Evolutionary conservation across 2,329 filamentous ascomycete genomes (phyloP).

Genomic region (Aureobasidium pullulans): DNA sequence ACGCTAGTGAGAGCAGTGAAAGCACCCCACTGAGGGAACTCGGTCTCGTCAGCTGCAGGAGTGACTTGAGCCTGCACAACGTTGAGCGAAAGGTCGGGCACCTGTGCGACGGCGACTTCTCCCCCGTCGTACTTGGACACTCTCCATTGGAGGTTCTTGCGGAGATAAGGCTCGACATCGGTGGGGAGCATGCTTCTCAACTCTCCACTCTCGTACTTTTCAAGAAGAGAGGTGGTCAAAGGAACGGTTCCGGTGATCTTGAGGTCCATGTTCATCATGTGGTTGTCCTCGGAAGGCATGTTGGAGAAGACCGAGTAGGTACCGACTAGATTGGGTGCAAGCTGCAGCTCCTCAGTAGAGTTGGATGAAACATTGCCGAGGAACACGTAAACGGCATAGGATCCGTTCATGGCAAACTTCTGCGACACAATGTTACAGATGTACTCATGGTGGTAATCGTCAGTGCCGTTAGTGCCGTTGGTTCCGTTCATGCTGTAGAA

Average conservation of each 20-base stretch:
- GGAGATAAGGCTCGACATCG: conserved; percentile 25
- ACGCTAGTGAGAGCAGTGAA: conserved; percentile 24
- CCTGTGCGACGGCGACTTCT: conserved; percentile 25
- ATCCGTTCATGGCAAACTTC: conserved; percentile 53
- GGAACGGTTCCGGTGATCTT: conserved; percentile 37
- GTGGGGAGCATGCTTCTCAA: conserved; percentile 25
- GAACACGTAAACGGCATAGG: conserved; percentile 63
- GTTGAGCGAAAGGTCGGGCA: conserved; percentile 32
- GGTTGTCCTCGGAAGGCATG: conserved; percentile 16
- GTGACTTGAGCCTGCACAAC: conserved; percentile 33
- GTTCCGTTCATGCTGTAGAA: neutral
- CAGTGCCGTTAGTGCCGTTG: neutral
- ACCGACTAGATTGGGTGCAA: conserved; percentile 49
- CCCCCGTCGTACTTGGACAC: conserved; percentile 29
- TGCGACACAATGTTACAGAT: conserved; percentile 57
- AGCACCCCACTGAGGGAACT: conserved; percentile 33
- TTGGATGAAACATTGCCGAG: conserved; percentile 46
- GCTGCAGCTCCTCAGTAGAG: conserved; percentile 30
- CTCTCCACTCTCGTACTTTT: conserved; percentile 26
- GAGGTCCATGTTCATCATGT: conserved; percentile 22
- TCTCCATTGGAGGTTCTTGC: conserved; percentile 28
- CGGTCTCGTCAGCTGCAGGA: conserved; percentile 26
- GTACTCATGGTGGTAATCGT: conserved; percentile 47
- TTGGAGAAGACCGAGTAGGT: conserved; percentile 46
- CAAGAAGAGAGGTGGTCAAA: conserved; percentile 36